A percentile compares a stretch with the other conserved stretches of the same genome.
These are phyloP conservation scores for Daedaleopsis sinensis DNA, from an alignment of 768 basidiomycete species.

Conservation along the genomic window DNA sequence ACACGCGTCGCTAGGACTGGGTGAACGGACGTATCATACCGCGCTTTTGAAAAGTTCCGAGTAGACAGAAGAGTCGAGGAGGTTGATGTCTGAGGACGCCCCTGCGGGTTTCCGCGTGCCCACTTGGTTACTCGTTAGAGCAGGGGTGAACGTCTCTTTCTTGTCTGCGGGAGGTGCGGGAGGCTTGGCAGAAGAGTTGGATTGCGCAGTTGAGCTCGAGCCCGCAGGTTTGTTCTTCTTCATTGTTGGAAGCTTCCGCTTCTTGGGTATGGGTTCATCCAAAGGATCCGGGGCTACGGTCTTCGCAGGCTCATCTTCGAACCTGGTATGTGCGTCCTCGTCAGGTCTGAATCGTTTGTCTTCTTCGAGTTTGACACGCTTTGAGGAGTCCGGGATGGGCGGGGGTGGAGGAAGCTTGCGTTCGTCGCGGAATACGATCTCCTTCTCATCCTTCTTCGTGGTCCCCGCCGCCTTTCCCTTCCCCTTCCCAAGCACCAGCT, in stretches of 20 bases:
- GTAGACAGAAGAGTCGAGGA: slow-evolving; percentile 66
- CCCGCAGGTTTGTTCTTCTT: slow-evolving; percentile 59
- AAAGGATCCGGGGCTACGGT: slow-evolving; percentile 30
- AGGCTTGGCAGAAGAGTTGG: slow-evolving; percentile 31
- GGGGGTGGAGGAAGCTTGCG: slow-evolving; percentile 34
- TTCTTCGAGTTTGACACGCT: slow-evolving; percentile 11
- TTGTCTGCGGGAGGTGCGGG: slow-evolving; percentile 24
- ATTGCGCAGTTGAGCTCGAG: slow-evolving; percentile 26
- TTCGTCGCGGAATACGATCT: slow-evolving; percentile 46
- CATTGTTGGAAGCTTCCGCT: slow-evolving; percentile 68
- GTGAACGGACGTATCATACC: slow-evolving; percentile 13
- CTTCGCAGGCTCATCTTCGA: slow-evolving; percentile 7
- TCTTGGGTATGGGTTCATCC: slow-evolving; percentile 44
- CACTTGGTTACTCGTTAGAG: slow-evolving; percentile 20
- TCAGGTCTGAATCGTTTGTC: too few relatives aligned
- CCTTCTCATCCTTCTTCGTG: slow-evolving; percentile 32
- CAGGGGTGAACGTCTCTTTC: slow-evolving; percentile 26
- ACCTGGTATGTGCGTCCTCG: too few relatives aligned
- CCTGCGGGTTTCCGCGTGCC: slow-evolving; percentile 44
- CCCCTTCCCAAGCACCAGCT: slow-evolving; percentile 1
- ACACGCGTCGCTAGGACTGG: not conserved
- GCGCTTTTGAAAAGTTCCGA: slow-evolving; percentile 53
- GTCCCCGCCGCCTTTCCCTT: slow-evolving; percentile 32
- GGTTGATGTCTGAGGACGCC: slow-evolving; percentile 58
- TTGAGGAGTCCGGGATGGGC: not conserved